Evolutionary conservation across 257 asterid species (phyloP).

Genomic region (Lycium barbarum): DNA sequence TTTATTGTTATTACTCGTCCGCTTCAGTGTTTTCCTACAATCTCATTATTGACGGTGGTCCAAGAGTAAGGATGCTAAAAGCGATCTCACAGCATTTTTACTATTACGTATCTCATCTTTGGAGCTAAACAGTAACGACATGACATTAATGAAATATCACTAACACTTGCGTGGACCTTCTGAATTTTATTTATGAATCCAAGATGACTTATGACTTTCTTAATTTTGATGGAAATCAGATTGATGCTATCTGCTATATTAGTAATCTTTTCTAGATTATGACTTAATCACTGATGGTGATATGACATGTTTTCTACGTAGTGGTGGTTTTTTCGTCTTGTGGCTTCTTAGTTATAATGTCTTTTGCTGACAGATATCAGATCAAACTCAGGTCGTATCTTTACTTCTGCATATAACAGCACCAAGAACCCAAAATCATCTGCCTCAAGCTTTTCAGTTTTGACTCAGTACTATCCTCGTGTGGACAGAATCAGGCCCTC

Average conservation of each 20-base stretch:
- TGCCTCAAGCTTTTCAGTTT: background rate
- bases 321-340: constrained; percentile 17
- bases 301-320: background rate
- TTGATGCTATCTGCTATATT: background rate
- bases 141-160: constrained; percentile 12
- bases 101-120: background rate
- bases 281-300: constrained; percentile 8
- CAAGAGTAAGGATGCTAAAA: constrained; percentile 15
- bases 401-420: constrained; percentile 1
- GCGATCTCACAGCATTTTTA: background rate
- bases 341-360: background rate
- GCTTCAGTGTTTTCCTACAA: background rate
- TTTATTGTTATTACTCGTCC: background rate
- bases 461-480: constrained; percentile 1
- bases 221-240: background rate
- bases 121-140: constrained; percentile 17
- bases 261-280: constrained; percentile 15
- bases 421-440: background rate
- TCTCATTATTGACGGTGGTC: constrained; percentile 16
- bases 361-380: background rate
- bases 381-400: background rate
- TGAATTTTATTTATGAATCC: background rate
- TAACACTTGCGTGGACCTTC: background rate
- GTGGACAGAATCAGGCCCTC: background rate
- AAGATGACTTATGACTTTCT: background rate